Percentiles rank a stretch among this genome's conserved stretches.
Conservation (phyloP, 1,139 yeast species). For the Yamadazyma blattariae region DNA sequence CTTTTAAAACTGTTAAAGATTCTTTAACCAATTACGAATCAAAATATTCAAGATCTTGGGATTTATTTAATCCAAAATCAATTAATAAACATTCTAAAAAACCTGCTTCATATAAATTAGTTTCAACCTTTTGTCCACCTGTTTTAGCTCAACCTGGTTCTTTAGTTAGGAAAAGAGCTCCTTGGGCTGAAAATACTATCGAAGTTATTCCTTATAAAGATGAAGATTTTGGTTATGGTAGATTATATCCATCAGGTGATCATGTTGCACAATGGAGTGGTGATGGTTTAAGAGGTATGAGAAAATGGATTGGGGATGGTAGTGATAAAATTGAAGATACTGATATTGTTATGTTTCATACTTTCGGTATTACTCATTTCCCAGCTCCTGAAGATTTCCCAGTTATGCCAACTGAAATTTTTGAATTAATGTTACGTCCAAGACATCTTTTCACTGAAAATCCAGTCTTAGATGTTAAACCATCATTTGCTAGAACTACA, state of each 20-base stretch:
- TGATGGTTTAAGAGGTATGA: slow-evolving; percentile 67
- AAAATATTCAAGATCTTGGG: slow-evolving; percentile 72
- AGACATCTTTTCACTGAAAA: slow-evolving; percentile 74
- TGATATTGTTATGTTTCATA: slow-evolving; percentile 72
- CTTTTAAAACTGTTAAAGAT: slow-evolving; percentile 65
- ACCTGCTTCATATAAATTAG: slow-evolving; percentile 75
- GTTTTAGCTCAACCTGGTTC: slow-evolving; percentile 73
- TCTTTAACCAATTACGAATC: slow-evolving; percentile 64
- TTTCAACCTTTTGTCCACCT: slow-evolving; percentile 73
- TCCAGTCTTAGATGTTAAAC: slow-evolving; percentile 73
- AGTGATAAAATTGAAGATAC: slow-evolving; percentile 59
- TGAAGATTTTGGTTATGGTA: slow-evolving; percentile 47
- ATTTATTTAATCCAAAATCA: slow-evolving; percentile 67
- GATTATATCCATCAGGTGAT: slow-evolving; percentile 76
- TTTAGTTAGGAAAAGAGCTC: slow-evolving; percentile 75
- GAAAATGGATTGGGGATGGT: slow-evolving; percentile 73
- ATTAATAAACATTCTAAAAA: slow-evolving; percentile 68
- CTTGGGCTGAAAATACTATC: slow-evolving; percentile 69
- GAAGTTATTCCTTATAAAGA: slow-evolving; percentile 70
- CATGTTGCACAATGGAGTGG: slow-evolving; percentile 82
- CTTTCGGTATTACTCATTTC: slow-evolving; percentile 81
- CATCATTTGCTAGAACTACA: slow-evolving; percentile 66
- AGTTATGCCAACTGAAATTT: slow-evolving; percentile 83
- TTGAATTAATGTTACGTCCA: slow-evolving; percentile 71
- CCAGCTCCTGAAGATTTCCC: slow-evolving; percentile 92